Evolutionary conservation across 208 protist species (phyloP).

Genomic region (Perkinsela sp.): DNA sequence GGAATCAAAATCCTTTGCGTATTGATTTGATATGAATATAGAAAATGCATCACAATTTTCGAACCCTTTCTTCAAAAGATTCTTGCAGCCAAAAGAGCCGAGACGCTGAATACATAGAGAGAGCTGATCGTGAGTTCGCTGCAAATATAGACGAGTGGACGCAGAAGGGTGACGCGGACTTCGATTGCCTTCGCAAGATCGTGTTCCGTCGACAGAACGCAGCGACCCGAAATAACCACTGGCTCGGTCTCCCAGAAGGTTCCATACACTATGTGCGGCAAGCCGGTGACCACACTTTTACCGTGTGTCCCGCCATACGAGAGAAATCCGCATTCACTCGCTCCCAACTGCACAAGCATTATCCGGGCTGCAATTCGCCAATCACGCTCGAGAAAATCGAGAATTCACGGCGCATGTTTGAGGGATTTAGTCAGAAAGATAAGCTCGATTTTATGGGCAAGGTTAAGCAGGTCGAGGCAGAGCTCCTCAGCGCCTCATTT

Average conservation of each 20-base stretch:
- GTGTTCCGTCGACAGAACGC: too few species aligned
- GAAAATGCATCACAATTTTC: too few species aligned
- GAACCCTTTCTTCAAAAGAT: too few species aligned
- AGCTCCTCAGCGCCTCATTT: conserved; percentile 36
- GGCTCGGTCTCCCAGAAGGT: background rate
- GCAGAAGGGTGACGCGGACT: too few species aligned
- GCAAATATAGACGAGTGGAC: too few species aligned
- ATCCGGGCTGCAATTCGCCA: conserved; percentile 24
- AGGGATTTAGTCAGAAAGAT: conserved; percentile 24
- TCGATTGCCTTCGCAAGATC: too few species aligned
- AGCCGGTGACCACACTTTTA: conserved; percentile 36
- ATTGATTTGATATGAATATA: too few species aligned
- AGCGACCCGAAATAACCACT: too few species aligned
- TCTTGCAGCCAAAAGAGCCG: too few species aligned
- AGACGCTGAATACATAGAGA: too few species aligned
- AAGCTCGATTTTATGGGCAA: conserved; percentile 32
- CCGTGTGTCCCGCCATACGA: conserved; percentile 29
- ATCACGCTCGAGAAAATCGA: conserved; percentile 44
- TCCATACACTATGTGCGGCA: conserved; percentile 15
- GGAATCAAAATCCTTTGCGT: too few species aligned
- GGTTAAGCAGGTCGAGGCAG: conserved; percentile 44
- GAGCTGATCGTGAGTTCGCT: too few species aligned
- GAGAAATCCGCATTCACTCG: conserved; percentile 40
- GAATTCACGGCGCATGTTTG: conserved; percentile 27
- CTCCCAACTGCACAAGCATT: conserved; percentile 30